Conservation (phyloP, 2,329 filamentous ascomycete species). For the Aphanocladium album region DNA sequence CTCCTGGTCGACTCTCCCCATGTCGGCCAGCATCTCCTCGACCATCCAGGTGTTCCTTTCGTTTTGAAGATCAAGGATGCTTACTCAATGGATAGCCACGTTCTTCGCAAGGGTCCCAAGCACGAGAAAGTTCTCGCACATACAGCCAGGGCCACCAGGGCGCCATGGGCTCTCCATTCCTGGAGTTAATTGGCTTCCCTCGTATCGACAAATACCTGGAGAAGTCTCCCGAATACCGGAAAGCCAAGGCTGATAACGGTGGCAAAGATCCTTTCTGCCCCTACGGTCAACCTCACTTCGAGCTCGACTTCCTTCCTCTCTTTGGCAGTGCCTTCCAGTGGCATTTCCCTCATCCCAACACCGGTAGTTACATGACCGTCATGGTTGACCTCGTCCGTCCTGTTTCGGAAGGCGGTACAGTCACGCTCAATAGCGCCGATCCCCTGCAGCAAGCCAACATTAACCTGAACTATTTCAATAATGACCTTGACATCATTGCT, state of each 20-base stretch:
- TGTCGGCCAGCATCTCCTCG: slow-evolving; percentile 60
- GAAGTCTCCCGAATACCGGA: slow-evolving; percentile 41
- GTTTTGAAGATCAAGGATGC: slow-evolving; percentile 30
- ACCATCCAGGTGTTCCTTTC: slow-evolving; percentile 46
- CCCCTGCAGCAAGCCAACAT: slow-evolving; percentile 55
- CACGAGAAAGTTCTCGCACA: slow-evolving; percentile 29
- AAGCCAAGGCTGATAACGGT: slow-evolving; percentile 36
- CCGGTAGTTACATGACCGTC: slow-evolving; percentile 50
- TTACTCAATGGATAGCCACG: slow-evolving; percentile 34
- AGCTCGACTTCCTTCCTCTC: slow-evolving; percentile 57
- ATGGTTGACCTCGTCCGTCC: slow-evolving; percentile 45
- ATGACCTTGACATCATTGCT: slow-evolving; percentile 52
- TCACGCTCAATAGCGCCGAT: slow-evolving; percentile 51
- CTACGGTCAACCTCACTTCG: slow-evolving; percentile 54
- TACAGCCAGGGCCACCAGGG: slow-evolving; percentile 36
- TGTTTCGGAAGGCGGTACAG: slow-evolving; percentile 34
- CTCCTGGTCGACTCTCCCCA: slow-evolving; percentile 52
- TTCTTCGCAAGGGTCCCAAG: slow-evolving; percentile 33
- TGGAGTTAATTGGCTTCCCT: slow-evolving; percentile 52
- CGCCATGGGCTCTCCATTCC: slow-evolving; percentile 34
- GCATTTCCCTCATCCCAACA: slow-evolving; percentile 36
- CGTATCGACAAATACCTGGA: slow-evolving; percentile 51
- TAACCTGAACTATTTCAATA: slow-evolving; percentile 54
- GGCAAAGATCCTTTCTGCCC: slow-evolving; percentile 50
- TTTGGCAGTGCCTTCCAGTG: slow-evolving; percentile 47